Evolutionary conservation across 1,139 yeast species (phyloP).

Genomic region (Sugiyamaella pinicola): DNA sequence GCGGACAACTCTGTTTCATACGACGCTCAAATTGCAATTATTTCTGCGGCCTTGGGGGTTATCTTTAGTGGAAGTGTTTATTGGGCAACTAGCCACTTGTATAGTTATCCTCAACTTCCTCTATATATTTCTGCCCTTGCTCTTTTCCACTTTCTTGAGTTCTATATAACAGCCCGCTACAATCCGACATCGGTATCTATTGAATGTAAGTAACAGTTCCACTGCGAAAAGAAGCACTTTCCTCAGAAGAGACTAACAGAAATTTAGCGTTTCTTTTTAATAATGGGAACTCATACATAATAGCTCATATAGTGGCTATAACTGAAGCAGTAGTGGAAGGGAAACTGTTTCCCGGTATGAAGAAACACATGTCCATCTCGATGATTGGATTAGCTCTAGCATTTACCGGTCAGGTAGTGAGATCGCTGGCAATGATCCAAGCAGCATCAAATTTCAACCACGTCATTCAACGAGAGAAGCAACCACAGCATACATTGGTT

Average conservation of each 20-base stretch:
- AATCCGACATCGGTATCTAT: slow-evolving; percentile 66
- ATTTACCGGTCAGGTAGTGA: slow-evolving; percentile 61
- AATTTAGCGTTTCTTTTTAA: slow-evolving; percentile 63
- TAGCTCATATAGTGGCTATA: slow-evolving; percentile 61
- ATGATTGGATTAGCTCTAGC: slow-evolving; percentile 52
- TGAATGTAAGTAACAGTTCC: slow-evolving; percentile 47
- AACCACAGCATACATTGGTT: slow-evolving; percentile 62
- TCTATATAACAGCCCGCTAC: slow-evolving; percentile 70
- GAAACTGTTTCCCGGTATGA: slow-evolving; percentile 11
- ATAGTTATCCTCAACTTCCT: slow-evolving; percentile 43
- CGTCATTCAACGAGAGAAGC: slow-evolving; percentile 58
- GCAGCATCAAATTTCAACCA: slow-evolving; percentile 92
- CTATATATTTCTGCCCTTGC: slow-evolving; percentile 57
- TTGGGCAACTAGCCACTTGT: slow-evolving; percentile 1
- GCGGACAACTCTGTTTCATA: slow-evolving; percentile 9
- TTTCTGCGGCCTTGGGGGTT: slow-evolving; percentile 43
- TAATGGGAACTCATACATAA: slow-evolving; percentile 66
- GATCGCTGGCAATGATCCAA: slow-evolving; percentile 82
- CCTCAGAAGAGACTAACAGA: not conserved
- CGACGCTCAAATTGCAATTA: slow-evolving; percentile 44
- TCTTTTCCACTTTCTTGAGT: slow-evolving; percentile 79
- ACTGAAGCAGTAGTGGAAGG: slow-evolving; percentile 46
- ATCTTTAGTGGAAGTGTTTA: slow-evolving; percentile 25
- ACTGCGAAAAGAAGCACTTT: not conserved
- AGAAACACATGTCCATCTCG: slow-evolving; percentile 38